Base-by-base conservation (phyloP, 163 green algal species). In the Picocystis sp. region DNA sequence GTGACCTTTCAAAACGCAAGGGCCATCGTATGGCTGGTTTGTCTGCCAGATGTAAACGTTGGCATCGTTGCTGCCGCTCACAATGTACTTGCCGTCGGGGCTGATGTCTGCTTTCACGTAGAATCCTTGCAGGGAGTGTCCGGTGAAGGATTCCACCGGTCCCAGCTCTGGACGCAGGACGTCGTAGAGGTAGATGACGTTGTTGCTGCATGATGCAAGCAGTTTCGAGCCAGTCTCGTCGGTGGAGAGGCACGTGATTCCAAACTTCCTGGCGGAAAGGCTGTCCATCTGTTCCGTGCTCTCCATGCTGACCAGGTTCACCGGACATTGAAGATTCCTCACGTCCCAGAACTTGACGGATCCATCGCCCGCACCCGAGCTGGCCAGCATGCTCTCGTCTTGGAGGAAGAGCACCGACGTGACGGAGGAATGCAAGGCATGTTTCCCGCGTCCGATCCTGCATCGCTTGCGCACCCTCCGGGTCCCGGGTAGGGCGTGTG, bases 341-440 rank as follows among this genome's bases (percentile, higher is more conserved):
- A 85, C 50, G 58, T 89, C 80, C 80, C 80, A 89, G 2, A 86
- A 60, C 66, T 80, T 83, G 11, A 89, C 65, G 2, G 70, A 52
- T n/a, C 75, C 76, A 56, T 89, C 80, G 8, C 49, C 58, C 12
- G 62, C 66, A 38, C 71, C 64, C 42, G 69, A 65, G 9, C 57
- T 73, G 33, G 74, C 68, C 46, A 89, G 59, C 13, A 72, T 55
- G 48, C 63, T 25, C 22, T 60, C 64, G 10, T 65, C 52, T 6
- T 60, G 46, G 29, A 83, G 56, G 48, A 78, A 86, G 25, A 70
- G 15, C 3, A 81, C 58, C 1, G 67, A 67, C 10, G 76, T 87
- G 8, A 85, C 74, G 23, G 17, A 33, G 10, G 43, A 47, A 29
- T 53, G 23, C 43, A 57, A 21, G 10, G 35, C 15, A 41, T 55